Evolutionary conservation across 768 basidiomycete species (phyloP).

Genomic region (Butyriboletus loyo): DNA sequence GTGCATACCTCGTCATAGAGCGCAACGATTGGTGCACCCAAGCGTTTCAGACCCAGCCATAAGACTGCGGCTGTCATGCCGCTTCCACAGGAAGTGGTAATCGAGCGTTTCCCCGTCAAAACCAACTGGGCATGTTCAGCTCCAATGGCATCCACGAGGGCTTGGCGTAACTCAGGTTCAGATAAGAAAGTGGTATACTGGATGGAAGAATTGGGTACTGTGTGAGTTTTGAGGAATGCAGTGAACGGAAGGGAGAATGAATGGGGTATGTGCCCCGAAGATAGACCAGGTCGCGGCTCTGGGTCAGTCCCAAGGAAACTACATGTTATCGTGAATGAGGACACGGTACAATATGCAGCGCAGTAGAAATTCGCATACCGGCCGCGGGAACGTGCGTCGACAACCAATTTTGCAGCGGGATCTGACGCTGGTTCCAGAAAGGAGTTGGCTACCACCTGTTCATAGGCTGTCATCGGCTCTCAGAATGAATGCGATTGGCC

Average conservation of each 20-base stretch:
- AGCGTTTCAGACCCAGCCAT: conserved; percentile 84
- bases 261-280: conserved; percentile 90
- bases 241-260: conserved; percentile 85
- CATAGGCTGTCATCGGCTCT: conserved; percentile 55
- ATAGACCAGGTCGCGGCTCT: conserved; percentile 84
- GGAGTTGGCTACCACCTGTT: conserved; percentile 76
- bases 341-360: not conserved
- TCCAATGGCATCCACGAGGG: conserved; percentile 64
- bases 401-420: conserved; percentile 59
- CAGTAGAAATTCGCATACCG: conserved; percentile 46
- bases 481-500: conserved; percentile 25
- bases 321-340: conserved; percentile 9
- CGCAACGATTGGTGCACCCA: conserved; percentile 59
- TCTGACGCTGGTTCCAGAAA: conserved; percentile 41
- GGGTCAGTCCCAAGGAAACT: conserved; percentile 81
- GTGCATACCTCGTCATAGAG: conserved; percentile 89
- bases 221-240: conserved; percentile 54
- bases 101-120: conserved; percentile 53
- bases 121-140: conserved; percentile 51
- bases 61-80: conserved; percentile 97
- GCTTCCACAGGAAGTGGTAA: conserved; percentile 85
- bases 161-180: conserved; percentile 53
- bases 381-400: conserved; percentile 85
- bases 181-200: conserved; percentile 62
- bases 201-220: conserved; percentile 31